phyloP scores from a whole-genome alignment of 495 filamentous ascomycete species.

The Penicillium ochrochloron region DNA sequence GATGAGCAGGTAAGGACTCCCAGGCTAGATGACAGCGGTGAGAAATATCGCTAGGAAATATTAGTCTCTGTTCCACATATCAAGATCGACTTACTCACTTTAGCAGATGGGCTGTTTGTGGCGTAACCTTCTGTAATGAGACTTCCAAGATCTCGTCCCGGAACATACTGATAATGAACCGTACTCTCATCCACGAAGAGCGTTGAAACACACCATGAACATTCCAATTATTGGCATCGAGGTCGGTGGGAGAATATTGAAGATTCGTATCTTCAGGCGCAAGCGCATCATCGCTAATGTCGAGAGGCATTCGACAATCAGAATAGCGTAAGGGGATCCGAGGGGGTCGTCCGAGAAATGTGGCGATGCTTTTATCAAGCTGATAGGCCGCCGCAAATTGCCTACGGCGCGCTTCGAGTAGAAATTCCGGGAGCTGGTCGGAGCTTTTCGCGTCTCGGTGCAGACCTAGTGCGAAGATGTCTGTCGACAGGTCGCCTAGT shows the following conservation, averaged over 20 bases:
- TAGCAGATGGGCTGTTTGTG: conserved; percentile 33
- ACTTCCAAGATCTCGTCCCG: conserved; percentile 64
- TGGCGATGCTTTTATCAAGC: conserved; percentile 54
- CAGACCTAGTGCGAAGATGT: conserved; percentile 57
- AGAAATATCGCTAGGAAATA: conserved; percentile 39
- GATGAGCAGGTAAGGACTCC: conserved; percentile 40
- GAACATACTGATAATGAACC: conserved; percentile 51
- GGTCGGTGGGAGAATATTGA: neutral
- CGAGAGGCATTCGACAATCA: conserved; percentile 57
- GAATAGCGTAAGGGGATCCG: conserved; percentile 53
- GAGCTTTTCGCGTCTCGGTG: conserved; percentile 50
- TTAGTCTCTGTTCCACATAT: conserved; percentile 1
- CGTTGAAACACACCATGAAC: conserved; percentile 36
- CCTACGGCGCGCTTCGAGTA: conserved; percentile 50
- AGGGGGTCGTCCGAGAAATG: conserved; percentile 60
- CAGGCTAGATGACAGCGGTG: conserved; percentile 39
- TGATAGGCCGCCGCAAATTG: conserved; percentile 55
- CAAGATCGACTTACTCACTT: conserved; percentile 20
- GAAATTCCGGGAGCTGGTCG: conserved; percentile 43
- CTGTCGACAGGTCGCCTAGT: conserved; percentile 39
- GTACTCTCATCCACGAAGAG: conserved; percentile 49
- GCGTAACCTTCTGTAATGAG: conserved; percentile 43
- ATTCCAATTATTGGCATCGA: conserved; percentile 58
- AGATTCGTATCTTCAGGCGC: conserved; percentile 21
- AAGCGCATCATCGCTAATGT: conserved; percentile 54